Evolutionary conservation across 768 basidiomycete genomes (phyloP).

Genomic region (Phallus indusiatus): DNA sequence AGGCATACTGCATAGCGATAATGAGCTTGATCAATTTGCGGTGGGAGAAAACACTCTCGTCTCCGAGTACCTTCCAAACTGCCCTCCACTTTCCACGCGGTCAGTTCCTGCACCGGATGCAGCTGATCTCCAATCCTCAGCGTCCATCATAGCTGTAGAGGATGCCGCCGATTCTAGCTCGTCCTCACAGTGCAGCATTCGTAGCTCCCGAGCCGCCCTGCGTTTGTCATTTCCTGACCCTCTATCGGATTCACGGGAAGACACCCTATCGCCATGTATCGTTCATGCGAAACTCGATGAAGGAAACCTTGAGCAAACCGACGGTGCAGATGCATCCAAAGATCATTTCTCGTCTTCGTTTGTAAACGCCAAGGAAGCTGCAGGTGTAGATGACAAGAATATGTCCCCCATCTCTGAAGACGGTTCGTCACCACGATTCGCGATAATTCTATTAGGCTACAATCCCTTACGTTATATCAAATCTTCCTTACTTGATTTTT

Average conservation of each 20-base stretch:
- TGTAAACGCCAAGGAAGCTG: not conserved
- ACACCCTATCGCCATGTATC: conserved; percentile 16
- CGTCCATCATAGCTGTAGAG: not conserved
- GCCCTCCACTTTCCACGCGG: not conserved
- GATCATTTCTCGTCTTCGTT: not conserved
- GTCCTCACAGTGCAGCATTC: conserved; percentile 21
- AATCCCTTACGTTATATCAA: not conserved
- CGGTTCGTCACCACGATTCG: not conserved
- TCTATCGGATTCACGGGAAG: conserved; percentile 59
- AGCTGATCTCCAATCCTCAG: not conserved
- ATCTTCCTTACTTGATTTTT: not conserved
- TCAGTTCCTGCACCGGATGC: not conserved
- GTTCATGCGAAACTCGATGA: not conserved
- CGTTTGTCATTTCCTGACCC: conserved; percentile 80
- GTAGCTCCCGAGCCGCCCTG: conserved; percentile 61
- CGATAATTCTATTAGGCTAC: not conserved
- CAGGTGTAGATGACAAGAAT: not conserved
- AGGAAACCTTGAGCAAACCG: not conserved
- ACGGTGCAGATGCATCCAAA: not conserved
- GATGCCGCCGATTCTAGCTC: not conserved
- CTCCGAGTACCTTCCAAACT: not conserved
- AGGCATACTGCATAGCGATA: not conserved
- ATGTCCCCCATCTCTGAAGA: not conserved
- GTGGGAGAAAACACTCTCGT: not conserved
- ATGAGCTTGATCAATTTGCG: not conserved